These are phyloP conservation scores for Apiotrichum porosum DNA, from an alignment of 1,284 basidiomycete genomes.

Conservation along the genomic window DNA sequence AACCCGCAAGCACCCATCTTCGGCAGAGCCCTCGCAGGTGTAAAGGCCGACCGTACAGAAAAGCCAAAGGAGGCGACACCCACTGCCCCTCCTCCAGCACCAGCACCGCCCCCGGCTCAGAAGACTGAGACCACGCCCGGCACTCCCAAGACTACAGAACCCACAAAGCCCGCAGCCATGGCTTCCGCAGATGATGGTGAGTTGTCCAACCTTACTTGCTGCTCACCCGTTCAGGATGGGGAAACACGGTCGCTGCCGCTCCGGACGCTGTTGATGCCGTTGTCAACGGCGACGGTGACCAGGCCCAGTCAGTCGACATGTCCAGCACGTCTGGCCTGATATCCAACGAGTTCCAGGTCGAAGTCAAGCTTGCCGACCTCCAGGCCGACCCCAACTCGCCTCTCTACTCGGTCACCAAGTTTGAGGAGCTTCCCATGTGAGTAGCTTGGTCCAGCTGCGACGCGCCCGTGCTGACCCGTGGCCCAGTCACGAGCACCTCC, in stretches of 20 bases:
- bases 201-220: too few relatives aligned
- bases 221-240: too few relatives aligned
- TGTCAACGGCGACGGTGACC: not conserved
- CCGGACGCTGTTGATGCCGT: too few relatives aligned
- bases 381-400: constrained; percentile 96
- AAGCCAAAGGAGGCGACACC: not conserved
- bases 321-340: constrained; percentile 26
- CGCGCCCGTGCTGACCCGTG: constrained; percentile 7
- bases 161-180: constrained; percentile 4
- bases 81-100: not conserved
- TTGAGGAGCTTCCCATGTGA: constrained; percentile 89
- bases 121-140: not conserved
- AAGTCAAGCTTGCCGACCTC: constrained; percentile 91
- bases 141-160: not conserved
- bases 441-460: constrained; percentile 28
- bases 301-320: not conserved
- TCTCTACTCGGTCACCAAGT: constrained; percentile 86
- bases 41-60: constrained; percentile 23
- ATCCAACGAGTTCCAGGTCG: constrained; percentile 42
- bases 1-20: constrained; percentile 32
- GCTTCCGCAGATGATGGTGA: too few relatives aligned
- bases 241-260: too few relatives aligned
- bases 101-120: constrained; percentile 4
- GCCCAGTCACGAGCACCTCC: constrained; percentile 72
- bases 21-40: constrained; percentile 38